These are phyloP conservation scores for Neonectria sp. DNA, from an alignment of 2,329 filamentous ascomycete species.

Conservation along the genomic window DNA sequence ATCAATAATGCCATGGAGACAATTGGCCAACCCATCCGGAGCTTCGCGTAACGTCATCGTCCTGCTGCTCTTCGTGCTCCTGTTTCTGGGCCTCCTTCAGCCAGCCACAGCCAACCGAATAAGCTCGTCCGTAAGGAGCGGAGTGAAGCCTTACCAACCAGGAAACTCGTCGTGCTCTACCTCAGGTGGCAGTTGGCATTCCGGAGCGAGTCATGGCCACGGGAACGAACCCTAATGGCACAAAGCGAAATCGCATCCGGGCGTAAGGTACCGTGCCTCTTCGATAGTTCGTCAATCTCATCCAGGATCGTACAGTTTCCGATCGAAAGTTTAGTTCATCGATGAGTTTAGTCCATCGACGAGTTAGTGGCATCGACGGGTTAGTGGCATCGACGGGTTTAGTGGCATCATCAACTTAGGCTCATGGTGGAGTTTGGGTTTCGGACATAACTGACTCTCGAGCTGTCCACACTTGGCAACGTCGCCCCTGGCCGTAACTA, in stretches of 20 bases:
- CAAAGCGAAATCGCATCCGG: too few relatives aligned
- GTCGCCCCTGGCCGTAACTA: background rate
- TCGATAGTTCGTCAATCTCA: background rate
- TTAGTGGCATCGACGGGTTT: background rate
- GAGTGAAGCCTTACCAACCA: too few relatives aligned
- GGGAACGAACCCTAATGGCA: background rate
- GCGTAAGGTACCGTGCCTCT: too few relatives aligned
- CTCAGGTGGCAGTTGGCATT: background rate
- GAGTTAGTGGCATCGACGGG: background rate
- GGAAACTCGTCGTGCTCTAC: too few relatives aligned
- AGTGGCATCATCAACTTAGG: background rate
- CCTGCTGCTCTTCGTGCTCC: background rate
- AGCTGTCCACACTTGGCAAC: background rate
- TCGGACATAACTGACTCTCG: constrained; percentile 3
- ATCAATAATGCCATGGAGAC: background rate
- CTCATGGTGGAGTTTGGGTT: background rate
- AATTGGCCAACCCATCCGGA: background rate
- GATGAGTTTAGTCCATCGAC: background rate
- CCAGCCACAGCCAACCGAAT: background rate
- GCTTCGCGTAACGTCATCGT: background rate
- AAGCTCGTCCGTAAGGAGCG: background rate
- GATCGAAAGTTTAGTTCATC: background rate
- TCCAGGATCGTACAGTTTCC: too few relatives aligned
- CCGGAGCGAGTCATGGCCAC: constrained; percentile 4
- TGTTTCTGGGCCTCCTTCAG: background rate